Evolutionary conservation across 306 rosid genomes (phyloP).

Genomic region (Casuarina glauca): DNA sequence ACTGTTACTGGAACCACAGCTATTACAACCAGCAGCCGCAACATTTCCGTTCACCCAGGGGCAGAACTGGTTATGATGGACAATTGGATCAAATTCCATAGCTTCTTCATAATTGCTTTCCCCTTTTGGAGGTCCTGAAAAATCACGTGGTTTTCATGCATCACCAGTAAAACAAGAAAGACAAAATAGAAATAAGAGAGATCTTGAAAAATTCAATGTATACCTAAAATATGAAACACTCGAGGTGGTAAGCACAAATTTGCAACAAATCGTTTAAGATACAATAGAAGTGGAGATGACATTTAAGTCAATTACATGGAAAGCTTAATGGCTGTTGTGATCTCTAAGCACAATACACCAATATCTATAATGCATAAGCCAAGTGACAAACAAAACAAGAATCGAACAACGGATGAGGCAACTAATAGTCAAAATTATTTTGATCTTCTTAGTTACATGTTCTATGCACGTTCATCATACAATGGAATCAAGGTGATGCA

Average conservation of each 20-base stretch:
- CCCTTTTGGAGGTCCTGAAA: constrained; percentile 82
- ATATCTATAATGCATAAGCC: not conserved
- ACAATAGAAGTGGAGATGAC: not conserved
- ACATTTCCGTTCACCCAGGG: constrained; percentile 99
- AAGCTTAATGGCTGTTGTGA: not conserved
- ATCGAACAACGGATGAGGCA: not conserved
- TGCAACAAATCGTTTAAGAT: not conserved
- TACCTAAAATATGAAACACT: not conserved
- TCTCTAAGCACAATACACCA: not conserved
- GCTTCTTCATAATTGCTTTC: constrained; percentile 90
- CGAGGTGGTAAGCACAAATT: too few relatives aligned
- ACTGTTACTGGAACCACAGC: constrained; percentile 49
- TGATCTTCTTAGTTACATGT: not conserved
- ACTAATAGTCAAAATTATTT: not conserved
- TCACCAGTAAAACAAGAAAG: not conserved
- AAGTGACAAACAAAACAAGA: not conserved
- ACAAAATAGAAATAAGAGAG: not conserved
- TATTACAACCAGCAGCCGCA: constrained; percentile 87
- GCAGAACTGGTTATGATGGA: constrained; percentile 84
- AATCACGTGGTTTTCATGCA: constrained; percentile 5
- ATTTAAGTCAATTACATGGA: not conserved
- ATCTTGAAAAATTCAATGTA: not conserved
- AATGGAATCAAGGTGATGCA: not conserved
- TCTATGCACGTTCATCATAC: not conserved
- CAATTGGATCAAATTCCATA: constrained; percentile 86